Base-by-base conservation (phyloP, 768 basidiomycete species). In the Hypholoma sublateritium region DNA sequence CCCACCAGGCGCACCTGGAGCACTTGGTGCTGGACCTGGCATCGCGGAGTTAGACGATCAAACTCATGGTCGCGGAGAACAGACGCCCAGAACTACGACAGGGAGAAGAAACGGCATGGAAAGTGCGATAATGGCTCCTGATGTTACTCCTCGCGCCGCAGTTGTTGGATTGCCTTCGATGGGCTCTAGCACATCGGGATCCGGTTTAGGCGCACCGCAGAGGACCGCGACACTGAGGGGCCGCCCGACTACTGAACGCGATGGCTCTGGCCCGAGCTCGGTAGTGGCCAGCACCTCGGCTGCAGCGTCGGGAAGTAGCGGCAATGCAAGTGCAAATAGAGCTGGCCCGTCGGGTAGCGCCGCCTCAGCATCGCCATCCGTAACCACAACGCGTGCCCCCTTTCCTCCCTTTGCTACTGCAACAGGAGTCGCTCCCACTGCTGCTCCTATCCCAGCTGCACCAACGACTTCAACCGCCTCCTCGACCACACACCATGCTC, bases 1-100 rank as follows among this genome's bases (percentile, higher is more conserved):
- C 0, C 92, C 92, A 1, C 93, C 93, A 8, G 91, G 91, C 37
- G 91, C 93, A 0, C 92, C 92, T 0, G 92, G 92, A 49, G 92
- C 91, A 0, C 84, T 89, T 48, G 69, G 66, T 14, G 72, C 34
- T 7, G 44, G 43, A 13, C 34, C 53, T 45, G 37, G 34, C 12
- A n/a, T 69, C 43, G 62, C 59, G 19, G 50, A 67, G 70, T 56
- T 53, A 43, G 58, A 59, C 25, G n/a, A 12, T 17, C 19, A 25
- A 28, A 16, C 46, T 6, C 22, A 17, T 25, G 46, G 25, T 22
- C 46, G 46, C 25, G 46, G 46, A 2, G 46, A 47, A 47, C 46
- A 47, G 25, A 47, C 46, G 7, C 46, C 46, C 22, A 24, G 46
- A 12, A 47, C 11, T 47, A 11, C 43, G 45, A 47, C 55, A 35